These are phyloP conservation scores for Cordyceps cicadae DNA, from an alignment of 2,329 filamentous ascomycete genomes.

Conservation along the genomic window DNA sequence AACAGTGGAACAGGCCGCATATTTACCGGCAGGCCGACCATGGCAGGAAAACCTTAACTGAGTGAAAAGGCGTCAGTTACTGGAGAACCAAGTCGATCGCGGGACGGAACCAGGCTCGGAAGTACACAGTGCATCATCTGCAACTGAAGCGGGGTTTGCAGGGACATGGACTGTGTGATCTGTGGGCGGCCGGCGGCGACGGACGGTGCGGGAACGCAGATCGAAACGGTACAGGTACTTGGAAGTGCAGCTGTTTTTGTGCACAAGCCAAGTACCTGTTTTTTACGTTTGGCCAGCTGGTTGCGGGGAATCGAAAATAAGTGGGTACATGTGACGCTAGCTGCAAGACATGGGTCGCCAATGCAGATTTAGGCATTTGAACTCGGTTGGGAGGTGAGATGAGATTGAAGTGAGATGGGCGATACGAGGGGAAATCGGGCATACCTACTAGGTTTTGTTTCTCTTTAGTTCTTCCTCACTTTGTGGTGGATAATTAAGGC, in stretches of 20 bases:
- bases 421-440: not conserved
- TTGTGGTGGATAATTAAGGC: not conserved
- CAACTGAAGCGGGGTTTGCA: not conserved
- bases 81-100: not conserved
- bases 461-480: not conserved
- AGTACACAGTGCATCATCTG: not conserved
- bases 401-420: not conserved
- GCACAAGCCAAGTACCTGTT: not conserved
- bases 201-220: conserved; percentile 10
- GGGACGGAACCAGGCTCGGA: not conserved
- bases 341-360: conserved; percentile 1
- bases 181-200: not conserved
- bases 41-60: not conserved
- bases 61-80: not conserved
- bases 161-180: not conserved
- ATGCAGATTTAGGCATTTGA: not conserved
- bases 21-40: not conserved
- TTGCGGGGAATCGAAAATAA: conserved; percentile 8
- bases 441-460: not conserved
- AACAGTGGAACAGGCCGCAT: not conserved
- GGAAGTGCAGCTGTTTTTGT: not conserved
- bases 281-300: not conserved
- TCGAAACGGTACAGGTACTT: conserved; percentile 7
- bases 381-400: not conserved
- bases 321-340: not conserved